Conservation (phyloP, 352 stramenopile genomes). For the Peronospora farinosa region DNA sequence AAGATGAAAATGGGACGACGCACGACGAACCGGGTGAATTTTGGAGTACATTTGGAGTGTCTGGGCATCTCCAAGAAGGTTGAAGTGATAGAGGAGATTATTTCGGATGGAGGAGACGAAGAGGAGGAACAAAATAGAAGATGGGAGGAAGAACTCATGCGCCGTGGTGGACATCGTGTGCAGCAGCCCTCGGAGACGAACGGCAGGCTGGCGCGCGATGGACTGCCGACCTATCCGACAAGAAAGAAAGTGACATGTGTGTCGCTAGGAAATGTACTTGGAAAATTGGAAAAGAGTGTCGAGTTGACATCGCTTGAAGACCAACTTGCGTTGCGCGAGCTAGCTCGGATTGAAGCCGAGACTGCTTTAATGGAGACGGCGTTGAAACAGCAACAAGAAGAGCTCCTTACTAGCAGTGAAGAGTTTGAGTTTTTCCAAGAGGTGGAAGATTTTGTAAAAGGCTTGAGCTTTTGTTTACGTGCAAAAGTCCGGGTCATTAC, state of each 20-base stretch:
- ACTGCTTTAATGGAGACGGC: constrained; percentile 36
- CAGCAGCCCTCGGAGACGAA: constrained; percentile 3
- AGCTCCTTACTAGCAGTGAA: constrained; percentile 49
- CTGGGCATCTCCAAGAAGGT: constrained; percentile 30
- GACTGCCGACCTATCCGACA: constrained; percentile 41
- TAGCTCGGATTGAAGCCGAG: constrained; percentile 51
- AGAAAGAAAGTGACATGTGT: constrained; percentile 38
- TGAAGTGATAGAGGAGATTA: constrained; percentile 38
- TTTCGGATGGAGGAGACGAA: constrained; percentile 31
- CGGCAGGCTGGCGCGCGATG: constrained; percentile 11
- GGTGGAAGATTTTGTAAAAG: constrained; percentile 68
- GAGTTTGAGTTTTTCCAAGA: constrained; percentile 77
- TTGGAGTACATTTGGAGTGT: constrained; percentile 35
- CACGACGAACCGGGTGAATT: constrained; percentile 56
- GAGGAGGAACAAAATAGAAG: constrained; percentile 42
- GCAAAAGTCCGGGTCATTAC: constrained; percentile 55
- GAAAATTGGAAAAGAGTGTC: constrained; percentile 43
- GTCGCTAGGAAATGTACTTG: constrained; percentile 45
- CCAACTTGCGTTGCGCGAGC: constrained; percentile 42
- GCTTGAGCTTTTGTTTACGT: constrained; percentile 65
- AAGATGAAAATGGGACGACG: constrained; percentile 34
- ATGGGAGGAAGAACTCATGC: constrained; percentile 80
- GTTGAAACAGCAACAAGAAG: constrained; percentile 37
- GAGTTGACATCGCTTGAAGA: constrained; percentile 41
- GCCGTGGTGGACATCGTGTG: constrained; percentile 45